Conservation (phyloP, 768 basidiomycete species). For the Botryobasidium botryosum region DNA sequence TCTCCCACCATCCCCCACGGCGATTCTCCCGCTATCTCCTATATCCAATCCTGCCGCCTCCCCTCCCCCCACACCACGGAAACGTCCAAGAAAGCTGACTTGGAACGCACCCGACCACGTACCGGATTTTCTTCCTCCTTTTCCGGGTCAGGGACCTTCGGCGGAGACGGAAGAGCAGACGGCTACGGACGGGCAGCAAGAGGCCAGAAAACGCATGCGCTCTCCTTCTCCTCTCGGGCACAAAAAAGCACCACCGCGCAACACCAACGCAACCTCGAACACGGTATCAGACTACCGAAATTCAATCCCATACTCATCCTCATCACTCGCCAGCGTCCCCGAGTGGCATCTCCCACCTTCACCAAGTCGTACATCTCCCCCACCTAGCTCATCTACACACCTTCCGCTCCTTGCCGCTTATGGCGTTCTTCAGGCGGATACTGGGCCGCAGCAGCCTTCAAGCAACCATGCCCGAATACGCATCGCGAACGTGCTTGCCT, state of each 20-base stretch:
- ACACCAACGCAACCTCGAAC: too few relatives aligned
- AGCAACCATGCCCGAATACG: constrained; percentile 9
- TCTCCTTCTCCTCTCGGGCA: too few relatives aligned
- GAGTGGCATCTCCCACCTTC: too few relatives aligned
- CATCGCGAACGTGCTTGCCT: constrained; percentile 7
- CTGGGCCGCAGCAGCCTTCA: constrained; percentile 3
- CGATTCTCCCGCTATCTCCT: constrained; percentile 36
- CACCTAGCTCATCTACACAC: constrained; percentile 12
- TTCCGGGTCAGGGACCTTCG: constrained; percentile 28
- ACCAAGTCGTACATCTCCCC: too few relatives aligned
- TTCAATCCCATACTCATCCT: too few relatives aligned
- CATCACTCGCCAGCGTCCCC: too few relatives aligned
- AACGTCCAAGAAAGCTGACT: constrained; percentile 36
- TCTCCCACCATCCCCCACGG: constrained; percentile 19
- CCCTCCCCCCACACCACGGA: constrained; percentile 33
- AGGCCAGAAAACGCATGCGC: too few relatives aligned
- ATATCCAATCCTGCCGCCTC: constrained; percentile 30
- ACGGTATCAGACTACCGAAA: too few relatives aligned
- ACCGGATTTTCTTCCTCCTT: constrained; percentile 51
- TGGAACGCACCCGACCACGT: constrained; percentile 51
- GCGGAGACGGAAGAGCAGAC: too few relatives aligned
- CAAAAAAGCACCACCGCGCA: too few relatives aligned
- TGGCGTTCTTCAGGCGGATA: background rate
- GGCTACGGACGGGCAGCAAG: too few relatives aligned
- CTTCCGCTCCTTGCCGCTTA: background rate